Conservation (phyloP, 2,329 filamentous ascomycete genomes). For the Trichoderma sp. region DNA sequence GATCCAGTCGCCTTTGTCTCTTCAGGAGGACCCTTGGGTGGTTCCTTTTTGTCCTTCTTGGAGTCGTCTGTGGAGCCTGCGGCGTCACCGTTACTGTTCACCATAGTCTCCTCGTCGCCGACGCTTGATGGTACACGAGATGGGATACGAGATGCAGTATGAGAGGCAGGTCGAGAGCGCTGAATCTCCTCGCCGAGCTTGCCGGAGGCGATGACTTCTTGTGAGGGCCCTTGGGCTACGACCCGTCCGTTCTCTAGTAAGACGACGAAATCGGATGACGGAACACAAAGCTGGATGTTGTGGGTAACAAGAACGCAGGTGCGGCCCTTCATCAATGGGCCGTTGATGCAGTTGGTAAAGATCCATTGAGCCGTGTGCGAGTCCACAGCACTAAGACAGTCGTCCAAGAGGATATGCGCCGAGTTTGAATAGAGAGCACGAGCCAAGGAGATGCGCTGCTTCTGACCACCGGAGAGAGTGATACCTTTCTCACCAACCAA, state of each 20-base stretch:
- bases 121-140: slow-evolving; percentile 77
- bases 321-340: slow-evolving; percentile 80
- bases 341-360: slow-evolving; percentile 87
- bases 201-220: slow-evolving; percentile 80
- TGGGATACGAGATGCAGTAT: slow-evolving; percentile 66
- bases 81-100: slow-evolving; percentile 49
- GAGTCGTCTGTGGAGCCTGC: slow-evolving; percentile 46
- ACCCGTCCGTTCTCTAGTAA: slow-evolving; percentile 85
- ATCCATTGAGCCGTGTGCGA: slow-evolving; percentile 98
- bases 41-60: slow-evolving; percentile 44
- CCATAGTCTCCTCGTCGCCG: slow-evolving; percentile 60
- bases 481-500: slow-evolving; percentile 97
- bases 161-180: slow-evolving; percentile 69
- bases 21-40: slow-evolving; percentile 55
- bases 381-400: slow-evolving; percentile 94
- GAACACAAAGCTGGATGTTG: slow-evolving; percentile 85
- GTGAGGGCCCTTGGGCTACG: slow-evolving; percentile 69
- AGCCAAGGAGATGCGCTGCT: slow-evolving; percentile 95
- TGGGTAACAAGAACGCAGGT: slow-evolving; percentile 96
- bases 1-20: slow-evolving; percentile 83
- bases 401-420: slow-evolving; percentile 85
- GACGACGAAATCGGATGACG: slow-evolving; percentile 76
- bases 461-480: slow-evolving; percentile 92
- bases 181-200: slow-evolving; percentile 82
- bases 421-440: slow-evolving; percentile 95